Evolutionary conservation across 352 stramenopile species (phyloP).

Genomic region (Hyaloperonospora brassicae): DNA sequence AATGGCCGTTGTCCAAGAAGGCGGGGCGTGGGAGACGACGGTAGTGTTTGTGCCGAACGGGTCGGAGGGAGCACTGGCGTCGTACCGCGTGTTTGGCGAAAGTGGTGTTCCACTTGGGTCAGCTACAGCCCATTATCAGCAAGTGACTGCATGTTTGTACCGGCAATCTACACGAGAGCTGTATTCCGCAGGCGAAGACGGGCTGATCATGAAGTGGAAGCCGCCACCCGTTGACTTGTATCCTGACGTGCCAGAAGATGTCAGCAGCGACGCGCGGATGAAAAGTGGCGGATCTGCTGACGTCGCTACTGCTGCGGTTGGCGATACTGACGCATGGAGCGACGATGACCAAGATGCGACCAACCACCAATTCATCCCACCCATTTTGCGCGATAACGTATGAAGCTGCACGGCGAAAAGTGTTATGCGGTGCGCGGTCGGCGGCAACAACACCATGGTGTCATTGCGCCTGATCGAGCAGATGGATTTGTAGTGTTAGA

Average conservation of each 20-base stretch:
- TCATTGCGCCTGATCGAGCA: too few species aligned
- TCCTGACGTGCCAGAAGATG: slow-evolving; percentile 10
- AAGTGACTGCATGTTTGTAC: slow-evolving; percentile 55
- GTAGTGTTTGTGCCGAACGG: slow-evolving; percentile 62
- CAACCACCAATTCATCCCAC: slow-evolving; percentile 44
- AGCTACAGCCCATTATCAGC: slow-evolving; percentile 51
- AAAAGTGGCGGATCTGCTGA: slow-evolving; percentile 6
- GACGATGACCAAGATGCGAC: slow-evolving; percentile 35
- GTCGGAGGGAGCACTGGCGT: slow-evolving; percentile 34
- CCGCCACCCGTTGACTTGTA: slow-evolving; percentile 27
- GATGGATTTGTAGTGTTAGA: too few species aligned
- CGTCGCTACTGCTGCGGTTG: slow-evolving; percentile 11
- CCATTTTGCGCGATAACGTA: slow-evolving; percentile 45
- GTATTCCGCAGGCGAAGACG: slow-evolving; percentile 52
- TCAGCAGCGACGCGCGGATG: slow-evolving; percentile 1
- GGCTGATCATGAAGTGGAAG: slow-evolving; percentile 68
- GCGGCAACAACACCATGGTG: too few species aligned
- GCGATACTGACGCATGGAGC: slow-evolving; percentile 47
- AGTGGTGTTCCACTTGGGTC: slow-evolving; percentile 25
- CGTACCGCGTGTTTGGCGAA: slow-evolving; percentile 46
- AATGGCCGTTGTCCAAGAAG: slow-evolving; percentile 58
- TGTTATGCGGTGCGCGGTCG: too few species aligned
- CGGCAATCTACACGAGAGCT: slow-evolving; percentile 43
- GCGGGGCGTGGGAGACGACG: slow-evolving; percentile 34
- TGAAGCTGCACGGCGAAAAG: slow-evolving; percentile 2